Evolutionary conservation across 106 monocot genomes (phyloP), one percentile per base, ranked within the genome.

Genomic region (Acorus gramineus): DNA sequence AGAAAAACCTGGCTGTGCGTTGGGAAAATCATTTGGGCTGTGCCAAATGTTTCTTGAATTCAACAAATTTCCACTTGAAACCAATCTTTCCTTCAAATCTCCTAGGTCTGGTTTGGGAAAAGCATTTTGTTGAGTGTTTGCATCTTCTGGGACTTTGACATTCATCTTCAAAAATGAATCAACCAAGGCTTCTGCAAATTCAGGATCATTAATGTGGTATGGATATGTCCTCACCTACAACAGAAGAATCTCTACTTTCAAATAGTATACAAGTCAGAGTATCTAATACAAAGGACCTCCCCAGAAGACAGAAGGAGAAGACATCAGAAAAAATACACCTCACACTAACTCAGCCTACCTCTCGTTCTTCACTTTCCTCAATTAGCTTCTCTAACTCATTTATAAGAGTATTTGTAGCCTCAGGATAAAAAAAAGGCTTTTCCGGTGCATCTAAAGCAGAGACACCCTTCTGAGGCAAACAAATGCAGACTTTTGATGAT

Each of bases 381-480:
- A 90, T 59, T 53, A 82, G 78, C 63, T 78, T 74, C 55, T 87
- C 70, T 49, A 95, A 57, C 67, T 90, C 86, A 66, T 80, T 51
- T 59, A 95, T 63, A 48, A 95, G 80, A 60, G 72, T 65, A 61
- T 7, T 53, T 53, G 84, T 84, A 51, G 78, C 80, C 66, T 95
- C 81, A 45, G 80, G 90, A 76, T 85, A 86, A 78, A 85, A 85
- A 80, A 95, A 95, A 66, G 90, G 78, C 73, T 80, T 82, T 50
- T 84, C 90, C 52, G 76, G 81, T 51, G 87, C 86, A 85, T 95
- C 95, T 60, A 95, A 74, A 9, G 90, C 86, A 70, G 95, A 95
- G 10, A 90, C 55, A 57, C 95, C 95, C 59, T 76, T 72, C 59
- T 82, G 70, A 43, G 95, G 90, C 43, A 95, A 68, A 60, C 90